Evolutionary conservation across 2,329 filamentous ascomycete genomes (phyloP), one percentile per base, ranked within the genome.

Genomic region (Arthrobotrys iridis): DNA sequence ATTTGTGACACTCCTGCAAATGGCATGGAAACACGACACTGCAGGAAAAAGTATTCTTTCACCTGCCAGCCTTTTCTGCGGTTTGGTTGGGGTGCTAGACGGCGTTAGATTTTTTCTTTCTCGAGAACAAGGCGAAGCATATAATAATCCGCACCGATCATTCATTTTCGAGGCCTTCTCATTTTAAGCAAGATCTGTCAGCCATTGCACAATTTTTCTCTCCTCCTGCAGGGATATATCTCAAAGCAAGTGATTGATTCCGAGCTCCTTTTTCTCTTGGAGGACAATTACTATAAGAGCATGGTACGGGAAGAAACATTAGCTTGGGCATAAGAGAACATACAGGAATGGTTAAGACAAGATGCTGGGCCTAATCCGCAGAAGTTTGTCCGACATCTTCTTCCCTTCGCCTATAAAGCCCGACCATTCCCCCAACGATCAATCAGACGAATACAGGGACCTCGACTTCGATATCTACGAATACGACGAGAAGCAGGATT

Each of bases 401-500:
- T 55, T 63, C 58, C 40, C 52, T 43, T 41, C 57, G 46, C 63
- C 71, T 75, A 75, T 75, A 75, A 75, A 75, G 52, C 64, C 68
- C 68, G 43, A 55, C 60, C 41, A 28, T 8, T 22, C 63, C 48
- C 22, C 57, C 35, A 55, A 46, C 24, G 26, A 57, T 20, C 45
- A 64, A 8, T 18, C 35, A 20, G 45, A 60, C 46, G 71, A 75
- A 26, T 60, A 63, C 41, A 63, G 48, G 40, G 71, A 75, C 57
- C 71, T 75, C 63, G 71, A 75, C 48, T 75, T 75, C 45, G 71
- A 75, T 43, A 68, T 68, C 28, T 75, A 75, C 63, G 71, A 75
- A 28, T 64, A 68, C 60, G 50, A 68, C 55, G 57, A 75, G 37
- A 67, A 67, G 45, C 30, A 55, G 40, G 33, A 35, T 58, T 40